Base-by-base conservation (phyloP, 2,329 filamentous ascomycete genomes). In the Ramularia collo-cygni region DNA sequence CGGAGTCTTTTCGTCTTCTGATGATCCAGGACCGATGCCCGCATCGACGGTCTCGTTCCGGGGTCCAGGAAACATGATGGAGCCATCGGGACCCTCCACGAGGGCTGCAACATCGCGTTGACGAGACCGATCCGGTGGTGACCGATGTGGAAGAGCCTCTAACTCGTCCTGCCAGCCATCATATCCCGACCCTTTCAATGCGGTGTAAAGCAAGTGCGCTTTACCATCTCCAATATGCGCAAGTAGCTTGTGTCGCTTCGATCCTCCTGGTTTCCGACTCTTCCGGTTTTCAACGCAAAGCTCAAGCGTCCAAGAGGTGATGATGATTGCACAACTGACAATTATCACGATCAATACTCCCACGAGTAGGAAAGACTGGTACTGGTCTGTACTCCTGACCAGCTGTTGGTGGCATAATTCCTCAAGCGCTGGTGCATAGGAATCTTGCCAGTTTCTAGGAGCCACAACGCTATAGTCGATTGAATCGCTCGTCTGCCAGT, bases 161-260 rank as follows among this genome's bases (percentile, higher is more conserved):
- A 35, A 13, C 21, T 40, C 28, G 9, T 21, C 8, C 6, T 35
- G 4, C 38, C 38, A 40, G 1, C 38, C 31, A 3, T 32, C n/a
- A 35, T 35, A 40, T 3, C 30, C 38, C 2, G 38, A 29, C 2
- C 30, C 31, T 15, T 32, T 32, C 14, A 35, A 35, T 15, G 31
- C 19, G 12, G 31, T 29, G 10, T 32, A 16, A 10, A 33, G 21
- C 7, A 40, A 24, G 17, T 40, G 37, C 2, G 26, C n/a, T 16
- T 40, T 35, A 13, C 37, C 24, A 28, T 40, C 37, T 12, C 19
- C 30, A 19, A 35, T 40, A 19, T 32, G 28, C 14, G 37, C 37
- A 1, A 40, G 18, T 5, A 31, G 13, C 14, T 35, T 40, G 27
- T 40, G 24, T 28, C 37, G 8, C 12, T 35, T 35, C 18, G 10